Evolutionary conservation across 2,329 filamentous ascomycete species (phyloP).

Genomic region (Tolypocladium tropicale): DNA sequence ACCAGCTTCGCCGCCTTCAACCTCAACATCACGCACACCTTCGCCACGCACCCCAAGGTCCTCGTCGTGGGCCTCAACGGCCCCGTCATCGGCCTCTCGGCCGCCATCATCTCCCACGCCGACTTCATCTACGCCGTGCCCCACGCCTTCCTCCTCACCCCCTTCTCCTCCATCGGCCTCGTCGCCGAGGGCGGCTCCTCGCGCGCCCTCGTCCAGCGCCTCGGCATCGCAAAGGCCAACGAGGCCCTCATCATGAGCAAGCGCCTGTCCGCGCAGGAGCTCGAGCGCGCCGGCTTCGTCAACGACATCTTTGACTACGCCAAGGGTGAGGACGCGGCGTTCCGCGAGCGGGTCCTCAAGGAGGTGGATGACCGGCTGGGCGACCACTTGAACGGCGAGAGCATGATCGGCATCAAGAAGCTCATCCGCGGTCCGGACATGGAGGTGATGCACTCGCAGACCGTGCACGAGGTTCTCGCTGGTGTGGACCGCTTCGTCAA

Average conservation of each 20-base stretch:
- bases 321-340: conserved; percentile 55
- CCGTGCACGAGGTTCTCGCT: conserved; percentile 74
- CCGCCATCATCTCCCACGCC: conserved; percentile 70
- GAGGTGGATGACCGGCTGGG: conserved; percentile 79
- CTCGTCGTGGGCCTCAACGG: conserved; percentile 87
- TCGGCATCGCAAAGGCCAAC: conserved; percentile 75
- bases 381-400: conserved; percentile 67
- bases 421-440: conserved; percentile 66
- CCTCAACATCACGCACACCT: conserved; percentile 79
- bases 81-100: conserved; percentile 78
- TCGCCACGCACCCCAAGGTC: conserved; percentile 90
- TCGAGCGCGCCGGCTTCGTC: conserved; percentile 69
- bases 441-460: conserved; percentile 65
- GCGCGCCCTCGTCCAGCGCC: conserved; percentile 64
- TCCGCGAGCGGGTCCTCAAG: conserved; percentile 58
- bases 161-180: conserved; percentile 81
- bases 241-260: conserved; percentile 90
- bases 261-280: conserved; percentile 60
- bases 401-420: conserved; percentile 74
- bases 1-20: conserved; percentile 72
- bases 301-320: conserved; percentile 65
- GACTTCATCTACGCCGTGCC: conserved; percentile 90
- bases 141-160: conserved; percentile 75
- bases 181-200: conserved; percentile 82
- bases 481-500: conserved; percentile 71